Evolutionary conservation across 176 grass and related monocot genomes (phyloP).

Genomic region (Dendrocalamus sinicus): DNA sequence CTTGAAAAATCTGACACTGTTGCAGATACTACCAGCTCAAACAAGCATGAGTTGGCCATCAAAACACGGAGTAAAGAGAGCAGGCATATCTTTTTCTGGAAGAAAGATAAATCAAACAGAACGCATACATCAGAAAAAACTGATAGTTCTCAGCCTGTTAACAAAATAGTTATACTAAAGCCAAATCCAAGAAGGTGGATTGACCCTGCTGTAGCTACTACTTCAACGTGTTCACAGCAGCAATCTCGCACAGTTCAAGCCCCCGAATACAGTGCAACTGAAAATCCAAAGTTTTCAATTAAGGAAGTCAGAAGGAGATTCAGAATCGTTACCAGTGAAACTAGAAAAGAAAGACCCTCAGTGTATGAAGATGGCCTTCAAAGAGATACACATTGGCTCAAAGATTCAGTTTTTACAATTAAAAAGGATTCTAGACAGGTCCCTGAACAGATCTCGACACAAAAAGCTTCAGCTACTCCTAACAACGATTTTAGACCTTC

Average conservation of each 20-base stretch:
- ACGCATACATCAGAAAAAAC: slow-evolving; percentile 30
- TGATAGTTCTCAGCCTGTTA: slow-evolving; percentile 48
- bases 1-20: neutral
- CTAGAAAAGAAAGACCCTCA: slow-evolving; percentile 44
- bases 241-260: slow-evolving; percentile 16
- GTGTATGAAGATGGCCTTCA: slow-evolving; percentile 37
- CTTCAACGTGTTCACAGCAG: slow-evolving; percentile 18
- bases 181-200: slow-evolving; percentile 56
- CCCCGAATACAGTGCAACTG: slow-evolving; percentile 48
- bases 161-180: slow-evolving; percentile 89
- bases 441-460: neutral
- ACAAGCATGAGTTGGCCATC: slow-evolving; percentile 24
- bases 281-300: slow-evolving; percentile 74
- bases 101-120: slow-evolving; percentile 60
- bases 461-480: neutral
- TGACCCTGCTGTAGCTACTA: slow-evolving; percentile 3
- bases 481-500: slow-evolving; percentile 12
- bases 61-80: slow-evolving; percentile 46
- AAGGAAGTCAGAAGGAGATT: slow-evolving; percentile 82
- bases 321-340: slow-evolving; percentile 59
- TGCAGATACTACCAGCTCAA: slow-evolving; percentile 19
- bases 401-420: slow-evolving; percentile 48
- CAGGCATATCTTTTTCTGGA: slow-evolving; percentile 67
- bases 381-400: slow-evolving; percentile 37
- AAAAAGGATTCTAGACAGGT: slow-evolving; percentile 39